Evolutionary conservation across 73 alveolate species (phyloP), one percentile per base, ranked within the genome.

Genomic region (Loxodes magnus): DNA sequence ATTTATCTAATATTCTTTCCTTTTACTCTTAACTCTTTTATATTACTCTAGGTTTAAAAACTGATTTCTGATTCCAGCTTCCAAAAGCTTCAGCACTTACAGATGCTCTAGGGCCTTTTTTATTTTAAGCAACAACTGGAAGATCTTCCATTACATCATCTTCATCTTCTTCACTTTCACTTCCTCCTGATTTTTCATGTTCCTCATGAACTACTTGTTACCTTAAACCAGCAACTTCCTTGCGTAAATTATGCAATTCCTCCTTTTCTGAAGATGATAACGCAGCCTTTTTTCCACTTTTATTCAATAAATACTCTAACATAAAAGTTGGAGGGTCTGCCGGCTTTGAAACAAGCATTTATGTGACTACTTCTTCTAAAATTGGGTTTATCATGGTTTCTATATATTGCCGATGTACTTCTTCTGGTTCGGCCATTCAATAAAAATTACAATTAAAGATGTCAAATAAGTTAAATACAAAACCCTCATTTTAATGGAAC

Each of bases 81-180:
- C 98, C 97, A 71, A 77, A 91, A 16, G 89, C 98, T 65, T 91
- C 98, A 4, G 98, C 97, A 33, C 88, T 57, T 4, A 91, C 98
- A 17, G 95, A 60, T 35, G 69, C 35, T 64, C 77, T 64, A 14
- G 50, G 37, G 14, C 36, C 10, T 34, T 52, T 14, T 20, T 54
- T 54, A 37, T 56, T 21, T 41, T 54, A 19, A 41, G 66, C 39
- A n/a, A 34, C 20, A 15, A 34, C 58, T 21, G 21, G 26, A 29
- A 28, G 64, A 22, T 19, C 50, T 15, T 44, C 77, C 29, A 36
- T 63, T 14, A 55, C 76, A 0, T 64, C 77, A 23, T 64, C 77
- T 52, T 51, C 72, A 34, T 35, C 59, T 5, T 36, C 77, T 3
- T 58, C 76, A 23, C 68, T 62, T 15, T 19, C 34, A 25, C n/a